These are phyloP conservation scores for Colletotrichum sp. DNA, from an alignment of 2,329 filamentous ascomycete species.

Conservation along the genomic window DNA sequence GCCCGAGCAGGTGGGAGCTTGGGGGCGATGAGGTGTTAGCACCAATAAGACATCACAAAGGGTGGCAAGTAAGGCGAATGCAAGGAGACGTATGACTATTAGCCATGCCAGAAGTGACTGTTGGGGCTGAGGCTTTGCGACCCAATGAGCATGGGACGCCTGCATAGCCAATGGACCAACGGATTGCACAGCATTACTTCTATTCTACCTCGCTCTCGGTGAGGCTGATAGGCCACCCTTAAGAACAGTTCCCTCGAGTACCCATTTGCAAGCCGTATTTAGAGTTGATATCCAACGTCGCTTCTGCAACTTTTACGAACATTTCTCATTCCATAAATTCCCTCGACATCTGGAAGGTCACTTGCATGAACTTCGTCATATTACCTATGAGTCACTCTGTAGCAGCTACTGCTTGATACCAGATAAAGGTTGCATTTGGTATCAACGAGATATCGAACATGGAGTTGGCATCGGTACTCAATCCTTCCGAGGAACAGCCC, in stretches of 20 bases:
- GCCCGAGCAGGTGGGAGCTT: not conserved
- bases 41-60: not conserved
- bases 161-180: not conserved
- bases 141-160: not conserved
- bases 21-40: not conserved
- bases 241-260: fast-evolving
- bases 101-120: not conserved
- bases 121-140: not conserved
- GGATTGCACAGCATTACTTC: not conserved
- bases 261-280: not conserved
- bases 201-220: not conserved
- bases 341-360: not conserved
- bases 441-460: not conserved
- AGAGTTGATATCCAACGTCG: not conserved
- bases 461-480: not conserved
- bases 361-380: not conserved
- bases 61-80: not conserved
- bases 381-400: fast-evolving
- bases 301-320: not conserved
- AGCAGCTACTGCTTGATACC: not conserved
- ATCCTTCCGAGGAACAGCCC: not conserved
- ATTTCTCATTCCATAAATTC: fast-evolving
- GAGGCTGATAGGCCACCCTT: not conserved
- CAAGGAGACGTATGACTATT: not conserved
- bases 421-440: fast-evolving